A percentile compares a stretch with the other conserved stretches of the same genome.
These are phyloP conservation scores for Allomyces javanicus DNA, from an alignment of 192 early-diverging fungal species.

Conservation along the genomic window DNA sequence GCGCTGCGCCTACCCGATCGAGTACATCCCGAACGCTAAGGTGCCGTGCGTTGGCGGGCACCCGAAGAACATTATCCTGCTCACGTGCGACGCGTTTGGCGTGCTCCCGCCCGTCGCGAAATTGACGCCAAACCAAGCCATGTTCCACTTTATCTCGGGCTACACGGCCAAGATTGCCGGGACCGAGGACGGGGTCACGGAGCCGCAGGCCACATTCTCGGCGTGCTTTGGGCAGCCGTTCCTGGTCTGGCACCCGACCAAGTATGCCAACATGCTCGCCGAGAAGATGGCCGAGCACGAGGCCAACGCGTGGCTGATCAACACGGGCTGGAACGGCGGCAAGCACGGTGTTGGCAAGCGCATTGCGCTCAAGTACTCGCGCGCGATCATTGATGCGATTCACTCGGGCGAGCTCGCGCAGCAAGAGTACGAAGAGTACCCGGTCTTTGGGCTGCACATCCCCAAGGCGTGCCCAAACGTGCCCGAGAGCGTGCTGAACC, in stretches of 20 bases:
- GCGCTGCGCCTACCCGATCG: constrained; percentile 88
- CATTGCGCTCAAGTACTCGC: constrained; percentile 86
- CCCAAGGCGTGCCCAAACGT: constrained; percentile 60
- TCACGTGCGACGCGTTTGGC: constrained; percentile 95
- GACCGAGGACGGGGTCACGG: constrained; percentile 82
- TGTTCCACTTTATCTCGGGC: constrained; percentile 95
- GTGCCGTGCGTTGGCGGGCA: constrained; percentile 75
- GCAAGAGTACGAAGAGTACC: constrained; percentile 67
- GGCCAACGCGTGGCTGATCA: constrained; percentile 82
- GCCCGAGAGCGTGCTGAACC: constrained; percentile 72
- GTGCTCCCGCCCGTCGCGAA: constrained; percentile 82
- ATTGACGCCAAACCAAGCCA: constrained; percentile 67
- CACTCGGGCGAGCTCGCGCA: constrained; percentile 77
- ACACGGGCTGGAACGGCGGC: constrained; percentile 94
- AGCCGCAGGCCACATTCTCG: constrained; percentile 82
- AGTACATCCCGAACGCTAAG: constrained; percentile 84
- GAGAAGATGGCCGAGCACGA: constrained; percentile 76
- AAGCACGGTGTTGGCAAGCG: constrained; percentile 74
- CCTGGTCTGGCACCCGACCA: constrained; percentile 86
- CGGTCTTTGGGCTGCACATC: constrained; percentile 70
- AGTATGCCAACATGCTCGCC: constrained; percentile 91
- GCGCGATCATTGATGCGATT: constrained; percentile 93
- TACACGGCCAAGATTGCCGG: constrained; percentile 97
- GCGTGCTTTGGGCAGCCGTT: constrained; percentile 89
- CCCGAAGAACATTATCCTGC: constrained; percentile 85